A percentile compares a stretch with the other conserved stretches of the same genome.
phyloP scores from a whole-genome alignment of 1,284 basidiomycete species.

The Abortiporus biennis region DNA sequence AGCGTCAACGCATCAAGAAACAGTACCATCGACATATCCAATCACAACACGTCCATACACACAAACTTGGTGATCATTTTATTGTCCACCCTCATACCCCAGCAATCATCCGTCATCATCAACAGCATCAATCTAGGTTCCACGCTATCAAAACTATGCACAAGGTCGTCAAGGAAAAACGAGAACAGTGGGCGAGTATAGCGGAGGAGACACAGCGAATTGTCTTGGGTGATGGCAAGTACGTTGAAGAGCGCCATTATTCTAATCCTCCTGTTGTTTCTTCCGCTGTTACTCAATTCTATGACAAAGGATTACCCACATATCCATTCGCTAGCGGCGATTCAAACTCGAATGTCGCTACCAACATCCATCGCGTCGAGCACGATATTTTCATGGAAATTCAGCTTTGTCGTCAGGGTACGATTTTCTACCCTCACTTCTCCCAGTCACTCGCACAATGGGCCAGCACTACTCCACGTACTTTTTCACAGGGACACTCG shows the following conservation, averaged over 20 bases:
- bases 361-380: conserved; percentile 12
- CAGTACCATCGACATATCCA: not conserved
- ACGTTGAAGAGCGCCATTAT: conserved; percentile 32
- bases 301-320: conserved; percentile 14
- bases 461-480: conserved; percentile 14
- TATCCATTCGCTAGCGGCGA: conserved; percentile 10
- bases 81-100: not conserved
- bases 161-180: conserved; percentile 10
- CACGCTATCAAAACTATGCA: not conserved
- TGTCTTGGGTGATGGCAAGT: conserved; percentile 40
- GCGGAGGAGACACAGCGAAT: conserved; percentile 36
- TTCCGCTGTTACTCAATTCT: conserved; percentile 17
- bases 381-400: conserved; percentile 36
- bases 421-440: conserved; percentile 35
- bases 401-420: conserved; percentile 29
- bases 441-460: conserved; percentile 30
- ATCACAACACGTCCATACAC: no score
- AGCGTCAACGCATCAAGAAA: not conserved
- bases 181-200: conserved; percentile 24
- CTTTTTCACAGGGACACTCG: conserved; percentile 10
- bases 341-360: not conserved
- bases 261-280: conserved; percentile 19
- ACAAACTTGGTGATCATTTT: not conserved
- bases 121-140: not conserved
- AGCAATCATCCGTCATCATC: not conserved